These are phyloP conservation scores for Hamamelis virginiana DNA, from an alignment of 164 flowering plant species.

Conservation along the genomic window DNA sequence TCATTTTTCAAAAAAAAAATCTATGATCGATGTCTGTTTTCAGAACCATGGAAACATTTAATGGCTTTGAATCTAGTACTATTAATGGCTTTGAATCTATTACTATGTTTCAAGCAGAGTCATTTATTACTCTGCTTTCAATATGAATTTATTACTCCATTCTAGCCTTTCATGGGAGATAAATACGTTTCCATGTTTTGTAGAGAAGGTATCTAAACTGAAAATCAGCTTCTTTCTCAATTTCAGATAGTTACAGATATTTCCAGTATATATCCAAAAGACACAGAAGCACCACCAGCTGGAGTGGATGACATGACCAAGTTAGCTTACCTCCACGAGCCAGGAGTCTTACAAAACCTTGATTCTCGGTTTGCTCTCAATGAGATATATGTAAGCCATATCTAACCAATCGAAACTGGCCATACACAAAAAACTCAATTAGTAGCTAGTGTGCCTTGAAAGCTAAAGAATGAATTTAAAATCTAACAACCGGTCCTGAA, in stretches of 20 bases:
- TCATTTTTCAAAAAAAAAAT: too few relatives aligned
- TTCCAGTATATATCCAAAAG: slow-evolving; percentile 73
- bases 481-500: slow-evolving; percentile 15
- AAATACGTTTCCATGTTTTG: too few relatives aligned
- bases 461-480: not conserved
- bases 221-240: not conserved
- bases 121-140: too few relatives aligned
- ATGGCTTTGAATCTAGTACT: too few relatives aligned
- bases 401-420: not conserved
- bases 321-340: slow-evolving; percentile 83
- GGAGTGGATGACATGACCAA: slow-evolving; percentile 95
- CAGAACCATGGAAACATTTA: too few relatives aligned
- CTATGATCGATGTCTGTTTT: too few relatives aligned
- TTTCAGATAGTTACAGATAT: slow-evolving; percentile 60
- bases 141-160: too few relatives aligned
- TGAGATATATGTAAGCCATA: slow-evolving; percentile 74
- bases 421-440: not conserved
- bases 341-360: slow-evolving; percentile 79
- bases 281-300: slow-evolving; percentile 77
- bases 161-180: too few relatives aligned
- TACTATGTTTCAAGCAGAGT: too few relatives aligned
- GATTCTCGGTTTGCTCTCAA: slow-evolving; percentile 68
- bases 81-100: too few relatives aligned
- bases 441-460: not conserved
- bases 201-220: not conserved